These are phyloP conservation scores for Lentinula edodes DNA, from an alignment of 768 basidiomycete genomes.

Conservation along the genomic window DNA sequence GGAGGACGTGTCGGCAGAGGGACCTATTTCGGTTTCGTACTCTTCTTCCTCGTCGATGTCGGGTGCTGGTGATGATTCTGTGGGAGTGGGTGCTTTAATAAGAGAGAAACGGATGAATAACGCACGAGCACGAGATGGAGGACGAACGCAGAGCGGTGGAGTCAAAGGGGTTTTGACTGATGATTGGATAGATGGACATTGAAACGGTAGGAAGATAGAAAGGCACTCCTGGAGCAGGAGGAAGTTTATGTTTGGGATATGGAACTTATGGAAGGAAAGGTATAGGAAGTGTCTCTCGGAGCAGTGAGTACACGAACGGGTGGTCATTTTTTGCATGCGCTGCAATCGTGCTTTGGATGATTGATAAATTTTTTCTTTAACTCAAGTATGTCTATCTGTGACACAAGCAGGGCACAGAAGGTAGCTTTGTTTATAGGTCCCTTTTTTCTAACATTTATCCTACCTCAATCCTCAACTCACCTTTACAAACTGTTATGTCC, in stretches of 20 bases:
- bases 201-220: neutral
- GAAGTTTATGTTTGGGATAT: neutral
- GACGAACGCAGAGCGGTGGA: conserved; percentile 83
- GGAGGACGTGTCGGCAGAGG: conserved; percentile 12
- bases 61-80: conserved; percentile 14
- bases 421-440: neutral
- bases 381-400: neutral
- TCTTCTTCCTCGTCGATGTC: conserved; percentile 6
- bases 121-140: conserved; percentile 71
- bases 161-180: conserved; percentile 66
- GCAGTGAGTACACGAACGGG: neutral
- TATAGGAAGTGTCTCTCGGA: neutral
- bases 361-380: neutral
- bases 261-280: neutral
- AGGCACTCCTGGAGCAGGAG: neutral
- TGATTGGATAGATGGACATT: conserved; percentile 13
- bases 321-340: neutral
- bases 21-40: neutral
- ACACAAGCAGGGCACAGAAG: neutral
- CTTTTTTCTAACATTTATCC: neutral
- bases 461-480: neutral
- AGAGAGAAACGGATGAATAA: conserved; percentile 57
- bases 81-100: conserved; percentile 9
- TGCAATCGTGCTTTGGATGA: neutral
- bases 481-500: neutral